phyloP scores from a whole-genome alignment of 805 yeast species.

The Metschnikowia peoriensis region DNA sequence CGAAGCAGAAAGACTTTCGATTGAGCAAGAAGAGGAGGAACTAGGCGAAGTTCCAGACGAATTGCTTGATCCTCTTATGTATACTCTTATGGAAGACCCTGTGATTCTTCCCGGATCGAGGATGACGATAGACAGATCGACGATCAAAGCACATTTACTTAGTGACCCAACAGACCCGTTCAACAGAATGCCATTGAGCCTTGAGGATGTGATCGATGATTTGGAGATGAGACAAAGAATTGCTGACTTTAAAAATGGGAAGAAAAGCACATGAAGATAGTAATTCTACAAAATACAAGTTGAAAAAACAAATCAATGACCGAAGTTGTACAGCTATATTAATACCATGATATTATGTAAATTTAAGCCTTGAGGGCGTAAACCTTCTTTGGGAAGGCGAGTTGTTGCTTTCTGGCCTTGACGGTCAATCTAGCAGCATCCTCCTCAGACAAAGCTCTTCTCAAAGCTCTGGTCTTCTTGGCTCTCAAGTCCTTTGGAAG shows the following conservation, averaged over 20 bases:
- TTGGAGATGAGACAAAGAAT: constrained; percentile 63
- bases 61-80: constrained; percentile 95
- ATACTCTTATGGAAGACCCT: constrained; percentile 92
- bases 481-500: constrained; percentile 98
- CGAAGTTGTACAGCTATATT: constrained; percentile 21
- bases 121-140: constrained; percentile 81
- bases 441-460: constrained; percentile 89
- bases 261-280: constrained; percentile 13
- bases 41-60: constrained; percentile 96
- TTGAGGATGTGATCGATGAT: constrained; percentile 86
- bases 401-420: constrained; percentile 86
- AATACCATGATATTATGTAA: constrained; percentile 21
- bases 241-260: constrained; percentile 50
- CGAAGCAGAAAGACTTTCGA: constrained; percentile 53
- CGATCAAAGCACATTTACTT: constrained; percentile 88
- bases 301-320: not conserved
- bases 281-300: not conserved
- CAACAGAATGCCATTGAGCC: constrained; percentile 83
- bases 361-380: constrained; percentile 96
- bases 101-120: constrained; percentile 89
- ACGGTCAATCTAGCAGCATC: constrained; percentile 81
- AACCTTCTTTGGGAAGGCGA: constrained; percentile 98
- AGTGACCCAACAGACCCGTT: constrained; percentile 98
- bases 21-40: constrained; percentile 82
- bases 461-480: constrained; percentile 99